Conservation (phyloP, 768 basidiomycete genomes). For the Panaeolus papilionaceus region DNA sequence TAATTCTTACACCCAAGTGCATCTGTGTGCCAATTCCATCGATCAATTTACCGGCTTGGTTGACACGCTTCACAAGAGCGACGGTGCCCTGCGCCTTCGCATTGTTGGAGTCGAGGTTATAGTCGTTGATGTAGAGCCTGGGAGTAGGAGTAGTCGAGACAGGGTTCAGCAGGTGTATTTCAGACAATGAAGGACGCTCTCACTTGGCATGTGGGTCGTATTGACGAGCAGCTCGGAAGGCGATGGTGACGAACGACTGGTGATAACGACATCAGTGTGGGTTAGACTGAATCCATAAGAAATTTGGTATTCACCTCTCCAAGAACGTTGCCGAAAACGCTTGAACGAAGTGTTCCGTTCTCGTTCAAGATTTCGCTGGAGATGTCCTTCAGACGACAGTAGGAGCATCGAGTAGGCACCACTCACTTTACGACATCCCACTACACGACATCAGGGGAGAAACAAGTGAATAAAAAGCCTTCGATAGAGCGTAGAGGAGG, state of each 20-base stretch:
- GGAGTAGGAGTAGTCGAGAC: constrained; percentile 12
- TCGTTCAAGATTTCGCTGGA: constrained; percentile 51
- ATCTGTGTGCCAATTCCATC: constrained; percentile 59
- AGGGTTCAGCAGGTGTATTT: no score
- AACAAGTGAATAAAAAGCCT: not conserved
- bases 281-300: constrained; percentile 4
- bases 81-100: constrained; percentile 48
- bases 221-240: constrained; percentile 49
- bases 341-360: constrained; percentile 44
- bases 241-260: constrained; percentile 50
- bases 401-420: not conserved
- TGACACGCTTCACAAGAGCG: constrained; percentile 47
- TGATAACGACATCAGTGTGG: constrained; percentile 16
- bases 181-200: not conserved
- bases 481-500: not conserved
- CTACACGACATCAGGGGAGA: constrained; percentile 16
- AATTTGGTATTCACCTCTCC: constrained; percentile 30
- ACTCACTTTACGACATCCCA: constrained; percentile 46
- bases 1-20: constrained; percentile 39
- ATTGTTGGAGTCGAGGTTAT: constrained; percentile 56
- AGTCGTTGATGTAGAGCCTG: constrained; percentile 52
- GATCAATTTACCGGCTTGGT: constrained; percentile 44
- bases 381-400: constrained; percentile 28
- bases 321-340: constrained; percentile 49
- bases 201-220: constrained; percentile 51